A percentile compares a stretch with the other conserved stretches of the same genome.
Evolutionary conservation across 306 rosid genomes (phyloP).

Genomic region (Cucumis melo): DNA sequence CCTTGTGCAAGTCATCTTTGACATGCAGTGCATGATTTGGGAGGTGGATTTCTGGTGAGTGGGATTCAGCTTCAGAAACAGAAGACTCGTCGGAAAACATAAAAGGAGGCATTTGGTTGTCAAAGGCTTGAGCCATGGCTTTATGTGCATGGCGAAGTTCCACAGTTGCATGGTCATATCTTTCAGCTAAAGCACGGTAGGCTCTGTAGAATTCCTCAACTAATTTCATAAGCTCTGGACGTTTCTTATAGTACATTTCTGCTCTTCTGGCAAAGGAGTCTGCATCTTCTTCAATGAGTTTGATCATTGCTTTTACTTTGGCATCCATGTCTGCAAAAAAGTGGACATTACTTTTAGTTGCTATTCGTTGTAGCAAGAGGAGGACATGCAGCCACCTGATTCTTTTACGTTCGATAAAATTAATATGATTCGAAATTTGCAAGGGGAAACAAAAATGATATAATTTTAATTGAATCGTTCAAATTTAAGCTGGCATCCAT

Average conservation of each 20-base stretch:
- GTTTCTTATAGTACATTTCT: constrained; percentile 97
- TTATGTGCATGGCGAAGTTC: constrained; percentile 92
- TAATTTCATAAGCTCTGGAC: constrained; percentile 91
- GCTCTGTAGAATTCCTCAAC: constrained; percentile 99
- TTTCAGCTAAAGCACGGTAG: constrained; percentile 96
- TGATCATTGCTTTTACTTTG: constrained; percentile 95
- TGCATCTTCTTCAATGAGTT: constrained; percentile 99
- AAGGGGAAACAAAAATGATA: neutral
- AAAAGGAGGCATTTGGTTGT: constrained; percentile 58
- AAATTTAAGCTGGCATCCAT: neutral
- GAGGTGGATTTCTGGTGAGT: constrained; percentile 45
- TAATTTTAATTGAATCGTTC: neutral
- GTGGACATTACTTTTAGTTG: neutral
- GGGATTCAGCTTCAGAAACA: constrained; percentile 42
- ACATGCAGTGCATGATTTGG: constrained; percentile 32
- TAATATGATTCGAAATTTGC: neutral
- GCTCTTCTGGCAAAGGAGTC: constrained; percentile 99
- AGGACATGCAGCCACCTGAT: neutral
- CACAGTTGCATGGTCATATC: constrained; percentile 91
- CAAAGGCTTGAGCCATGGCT: constrained; percentile 91
- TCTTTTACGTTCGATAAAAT: neutral
- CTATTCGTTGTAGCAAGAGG: neutral
- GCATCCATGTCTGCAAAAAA: constrained; percentile 73
- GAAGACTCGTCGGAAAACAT: constrained; percentile 48
- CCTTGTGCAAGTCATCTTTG: constrained; percentile 42